Evolutionary conservation across 1,139 yeast species (phyloP).

Genomic region (Kodamaea derodonti): DNA sequence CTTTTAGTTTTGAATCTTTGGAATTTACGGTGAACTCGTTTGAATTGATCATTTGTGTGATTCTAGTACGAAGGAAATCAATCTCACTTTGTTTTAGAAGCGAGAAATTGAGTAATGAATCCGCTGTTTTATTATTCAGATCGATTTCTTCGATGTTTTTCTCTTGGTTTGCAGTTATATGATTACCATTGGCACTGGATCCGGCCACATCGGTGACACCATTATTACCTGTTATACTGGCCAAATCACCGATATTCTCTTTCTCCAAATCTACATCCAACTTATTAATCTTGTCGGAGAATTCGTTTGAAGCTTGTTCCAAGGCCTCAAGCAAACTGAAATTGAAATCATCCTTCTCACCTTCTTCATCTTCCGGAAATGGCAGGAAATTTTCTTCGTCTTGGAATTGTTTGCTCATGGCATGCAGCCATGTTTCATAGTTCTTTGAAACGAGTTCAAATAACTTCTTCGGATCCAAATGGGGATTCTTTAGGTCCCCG

Average conservation of each 20-base stretch:
- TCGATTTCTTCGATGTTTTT: background rate
- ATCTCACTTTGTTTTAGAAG: conserved; percentile 30
- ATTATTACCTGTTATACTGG: no score
- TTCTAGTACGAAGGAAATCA: conserved; percentile 28
- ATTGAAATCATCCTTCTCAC: conserved; percentile 17
- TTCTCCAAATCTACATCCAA: conserved; percentile 7
- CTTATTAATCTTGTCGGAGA: conserved; percentile 13
- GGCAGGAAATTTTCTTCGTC: conserved; percentile 29
- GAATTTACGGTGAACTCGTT: conserved; percentile 10
- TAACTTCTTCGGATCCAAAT: conserved; percentile 24
- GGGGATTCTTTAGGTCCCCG: conserved; percentile 3
- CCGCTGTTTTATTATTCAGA: background rate
- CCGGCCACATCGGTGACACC: conserved; percentile 6
- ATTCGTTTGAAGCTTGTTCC: conserved; percentile 23
- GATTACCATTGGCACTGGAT: background rate
- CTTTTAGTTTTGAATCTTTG: conserved; percentile 2
- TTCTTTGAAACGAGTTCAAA: conserved; percentile 36
- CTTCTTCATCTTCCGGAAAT: conserved; percentile 24
- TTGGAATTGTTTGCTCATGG: conserved; percentile 25
- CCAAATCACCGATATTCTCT: background rate
- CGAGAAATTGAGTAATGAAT: conserved; percentile 5
- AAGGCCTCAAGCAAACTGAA: conserved; percentile 31
- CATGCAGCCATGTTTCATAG: conserved; percentile 39
- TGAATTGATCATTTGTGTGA: conserved; percentile 22
- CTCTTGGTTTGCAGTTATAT: background rate